Conservation (phyloP, 768 basidiomycete genomes). For the Xerocomellus intermedius region DNA sequence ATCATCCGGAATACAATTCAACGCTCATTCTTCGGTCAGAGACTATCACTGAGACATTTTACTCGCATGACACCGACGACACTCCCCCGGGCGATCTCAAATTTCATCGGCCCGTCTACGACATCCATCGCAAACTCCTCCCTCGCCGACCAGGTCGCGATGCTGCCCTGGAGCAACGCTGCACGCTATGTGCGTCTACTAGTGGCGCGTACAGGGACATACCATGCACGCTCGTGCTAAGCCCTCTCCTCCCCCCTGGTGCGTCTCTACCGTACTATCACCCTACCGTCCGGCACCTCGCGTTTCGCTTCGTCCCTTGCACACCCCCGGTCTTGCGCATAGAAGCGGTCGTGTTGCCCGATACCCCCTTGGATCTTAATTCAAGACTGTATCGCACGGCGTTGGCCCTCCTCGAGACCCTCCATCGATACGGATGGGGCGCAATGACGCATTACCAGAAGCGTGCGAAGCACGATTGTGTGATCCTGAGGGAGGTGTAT, state of each 20-base stretch:
- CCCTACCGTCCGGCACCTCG: slow-evolving; percentile 75
- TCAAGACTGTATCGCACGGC: slow-evolving; percentile 79
- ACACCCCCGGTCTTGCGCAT: slow-evolving; percentile 24
- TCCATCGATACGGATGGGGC: slow-evolving; percentile 91
- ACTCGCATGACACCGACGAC: slow-evolving; percentile 42
- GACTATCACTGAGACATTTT: slow-evolving; percentile 35
- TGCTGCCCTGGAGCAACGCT: slow-evolving; percentile 68
- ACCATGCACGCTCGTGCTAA: slow-evolving; percentile 50
- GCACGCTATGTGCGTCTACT: slow-evolving; percentile 58
- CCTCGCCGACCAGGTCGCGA: slow-evolving; percentile 81
- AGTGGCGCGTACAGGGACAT: slow-evolving; percentile 21
- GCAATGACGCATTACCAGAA: slow-evolving; percentile 80
- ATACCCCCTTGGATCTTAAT: slow-evolving; percentile 46
- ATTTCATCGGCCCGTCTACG: slow-evolving; percentile 43
- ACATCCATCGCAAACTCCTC: slow-evolving; percentile 66
- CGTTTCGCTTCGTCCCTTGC: slow-evolving; percentile 65
- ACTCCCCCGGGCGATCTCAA: slow-evolving; percentile 24
- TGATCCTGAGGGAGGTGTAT: slow-evolving; percentile 74
- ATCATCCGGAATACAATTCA: slow-evolving; percentile 93
- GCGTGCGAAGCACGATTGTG: slow-evolving; percentile 76
- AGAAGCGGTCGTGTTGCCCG: slow-evolving; percentile 38
- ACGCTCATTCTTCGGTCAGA: slow-evolving; percentile 88
- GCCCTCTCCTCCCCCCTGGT: slow-evolving; percentile 49
- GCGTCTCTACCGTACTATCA: slow-evolving; percentile 82
- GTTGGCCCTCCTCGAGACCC: slow-evolving; percentile 73